Evolutionary conservation across 2,329 filamentous ascomycete genomes (phyloP), one percentile per base, ranked within the genome.

Genomic region (Colletotrichum phormii): DNA sequence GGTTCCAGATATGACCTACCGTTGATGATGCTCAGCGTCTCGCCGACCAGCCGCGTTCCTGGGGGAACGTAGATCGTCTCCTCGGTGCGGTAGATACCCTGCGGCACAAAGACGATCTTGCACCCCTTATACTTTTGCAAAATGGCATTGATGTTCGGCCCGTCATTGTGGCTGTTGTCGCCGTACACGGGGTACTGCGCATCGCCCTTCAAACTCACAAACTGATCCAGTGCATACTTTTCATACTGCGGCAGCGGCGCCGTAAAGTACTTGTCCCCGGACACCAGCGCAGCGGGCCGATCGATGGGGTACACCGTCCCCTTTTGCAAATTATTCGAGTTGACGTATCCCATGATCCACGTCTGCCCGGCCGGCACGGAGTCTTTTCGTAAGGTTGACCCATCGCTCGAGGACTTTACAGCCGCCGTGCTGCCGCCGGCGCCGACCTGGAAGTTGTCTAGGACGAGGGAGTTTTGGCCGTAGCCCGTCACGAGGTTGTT

Each of bases 31-130:
- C 88, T 84, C 83, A 87, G 89, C 5, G 85, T 84, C 78, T 91
- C 88, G 24, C 90, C 90, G 11, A 89, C 82, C 31, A 91, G 85
- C 2, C 83, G 83, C 5, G 87, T 86, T 13, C 86, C 86, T 4
- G 71, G 53, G 57, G 71, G 67, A 2, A 73, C 33, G 8, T 71
- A 73, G 5, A 65, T 73, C 2, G 67, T 71, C 60, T 73, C 66
- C 46, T 61, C 54, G 59, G 60, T 73, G 15, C 71, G 66, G 31
- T 72, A 73, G 35, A 73, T 53, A 4, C 71, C 71, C 18, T 83
- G 80, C 2, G 84, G 84, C 74, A 86, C 83, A 75, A 81, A 86
- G 2, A 82, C 75, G 61, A 86, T 78, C 65, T 83, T 84, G 77
- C 80, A 80, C 35, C 75, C 77, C 22, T 78, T 78, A 35, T 79